Evolutionary conservation across 1,284 basidiomycete species (phyloP).

Genomic region (Trichosporon sp.): DNA sequence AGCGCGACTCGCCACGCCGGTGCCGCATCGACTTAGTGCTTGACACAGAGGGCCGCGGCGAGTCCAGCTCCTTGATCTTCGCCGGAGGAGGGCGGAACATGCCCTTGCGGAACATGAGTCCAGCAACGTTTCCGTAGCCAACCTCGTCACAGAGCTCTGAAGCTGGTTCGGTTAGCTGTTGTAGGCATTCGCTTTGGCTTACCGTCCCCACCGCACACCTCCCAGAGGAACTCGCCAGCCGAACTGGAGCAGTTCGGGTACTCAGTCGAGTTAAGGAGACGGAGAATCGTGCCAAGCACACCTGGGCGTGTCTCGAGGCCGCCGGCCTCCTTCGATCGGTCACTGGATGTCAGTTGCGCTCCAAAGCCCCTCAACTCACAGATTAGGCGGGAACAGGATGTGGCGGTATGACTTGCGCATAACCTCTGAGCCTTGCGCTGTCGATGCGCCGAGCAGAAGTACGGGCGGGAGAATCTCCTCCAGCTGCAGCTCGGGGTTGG

Average conservation of each 20-base stretch:
- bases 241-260: slow-evolving; percentile 66
- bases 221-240: slow-evolving; percentile 79
- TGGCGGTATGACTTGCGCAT: slow-evolving; percentile 59
- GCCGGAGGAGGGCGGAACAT: slow-evolving; percentile 58
- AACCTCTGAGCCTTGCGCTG: slow-evolving; percentile 61
- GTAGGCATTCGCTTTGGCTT: slow-evolving; percentile 36
- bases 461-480: slow-evolving; percentile 75
- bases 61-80: slow-evolving; percentile 51
- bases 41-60: not conserved
- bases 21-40: not conserved
- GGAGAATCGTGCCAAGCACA: slow-evolving; percentile 69
- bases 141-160: slow-evolving; percentile 65
- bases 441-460: slow-evolving; percentile 64
- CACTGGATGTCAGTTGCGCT: slow-evolving; percentile 46
- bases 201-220: slow-evolving; percentile 75
- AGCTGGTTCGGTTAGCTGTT: slow-evolving; percentile 51
- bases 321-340: slow-evolving; percentile 57
- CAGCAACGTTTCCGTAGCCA: slow-evolving; percentile 89
- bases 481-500: slow-evolving; percentile 50
- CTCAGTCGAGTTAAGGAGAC: slow-evolving; percentile 69
- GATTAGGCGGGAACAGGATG: slow-evolving; percentile 64
- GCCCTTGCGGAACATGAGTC: slow-evolving; percentile 83
- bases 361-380: slow-evolving; percentile 50
- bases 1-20: not conserved
- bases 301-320: slow-evolving; percentile 68